Evolutionary conservation across 2,329 filamentous ascomycete genomes (phyloP), one percentile per base, ranked within the genome.

Genomic region (Ampelomyces quisqualis): DNA sequence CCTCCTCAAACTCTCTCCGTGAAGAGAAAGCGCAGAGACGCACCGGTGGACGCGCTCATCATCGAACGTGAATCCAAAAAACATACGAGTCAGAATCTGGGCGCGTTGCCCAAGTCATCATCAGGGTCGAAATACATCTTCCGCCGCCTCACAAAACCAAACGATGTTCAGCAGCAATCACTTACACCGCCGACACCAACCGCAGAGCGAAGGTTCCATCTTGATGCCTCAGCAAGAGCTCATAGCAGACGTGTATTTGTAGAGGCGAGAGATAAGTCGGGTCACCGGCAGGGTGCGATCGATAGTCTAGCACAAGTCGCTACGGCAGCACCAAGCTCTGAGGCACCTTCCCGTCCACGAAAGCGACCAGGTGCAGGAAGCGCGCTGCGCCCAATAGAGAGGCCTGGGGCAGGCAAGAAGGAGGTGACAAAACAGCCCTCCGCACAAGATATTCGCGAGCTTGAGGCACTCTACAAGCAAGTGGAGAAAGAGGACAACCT

Each of bases 1-100:
- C 55, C 59, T 3, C 64, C 62, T 1, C 57, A 60, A 34, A 63
- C 61, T 7, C 55, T 67, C 31, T 60, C 59, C 7, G 53, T 81
- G 58, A 81, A 81, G 65, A 72, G 78, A 40, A 76, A 78, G 50
- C 73, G 77, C 40, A 73, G 74, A 40, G 77, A 81, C 38, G 75
- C 77, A 33, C 76, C 78, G 3, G 73, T 79, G n/a, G 77, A 80
- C 45, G 71, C 73, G 15, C 65, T 79, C 34, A 41, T 60, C 17
- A 54, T 63, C 40, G 58, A 65, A 29, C 41, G 51, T 36, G 17
- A 18, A 47, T 27, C 22, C 38, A 57, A 61, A 41, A 47, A 51
- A 8, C 53, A 53, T 40, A 55, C 57, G 33, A 60, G 49, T 42
- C 42, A 33, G 24, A 23, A 27, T 7, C 32, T 34, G 7, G 26